Evolutionary conservation across 2,329 filamentous ascomycete species (phyloP), one percentile per base, ranked within the genome.

Genomic region (Penicillium palitans): DNA sequence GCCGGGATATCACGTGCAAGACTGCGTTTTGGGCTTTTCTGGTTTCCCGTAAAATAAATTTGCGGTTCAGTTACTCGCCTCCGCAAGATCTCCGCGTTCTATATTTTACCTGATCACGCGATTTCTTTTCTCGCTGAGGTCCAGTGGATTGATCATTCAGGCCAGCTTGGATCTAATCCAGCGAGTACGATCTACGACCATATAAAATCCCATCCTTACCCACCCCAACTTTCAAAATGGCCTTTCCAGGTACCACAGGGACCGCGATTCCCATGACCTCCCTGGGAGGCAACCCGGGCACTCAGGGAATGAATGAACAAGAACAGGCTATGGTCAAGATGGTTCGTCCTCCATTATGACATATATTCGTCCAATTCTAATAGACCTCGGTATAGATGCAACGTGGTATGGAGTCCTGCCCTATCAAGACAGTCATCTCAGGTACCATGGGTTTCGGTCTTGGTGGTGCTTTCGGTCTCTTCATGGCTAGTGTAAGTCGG

Each of bases 391-490:
- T 33, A 25, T 54, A 95, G 90, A 89, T 96, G 80, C 86, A 91
- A 82, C 78, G 81, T 25, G 86, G 87, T 44, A 96, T 97, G 91
- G 93, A 98, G 77, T 96, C 91, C 35, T 99, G 95, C 74, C 86
- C 89, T 25, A 88, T 88, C 58, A 99, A 99, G 77, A 90, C 91
- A 19, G 88, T 86, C 67, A 89, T 99, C 78, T 90, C 93, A 0
- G 95, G 93, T 57, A 90, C 89, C 25, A 96, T 96, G 86, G 95
- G 95, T 17, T 97, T 97, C 70, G 95, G 88, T 39, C 88, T 99
- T 65, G 95, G 95, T 62, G 95, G 92, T 70, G 81, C 96, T 44
- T 99, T 99, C 68, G 95, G 95, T 67, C 84, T 98, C 70, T 99
- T 99, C 81, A 99, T 98, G 93, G 91, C 93, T 59, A 95, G 90